Evolutionary conservation across 2,329 filamentous ascomycete species (phyloP).

Genomic region (Rachicladosporium sp.): DNA sequence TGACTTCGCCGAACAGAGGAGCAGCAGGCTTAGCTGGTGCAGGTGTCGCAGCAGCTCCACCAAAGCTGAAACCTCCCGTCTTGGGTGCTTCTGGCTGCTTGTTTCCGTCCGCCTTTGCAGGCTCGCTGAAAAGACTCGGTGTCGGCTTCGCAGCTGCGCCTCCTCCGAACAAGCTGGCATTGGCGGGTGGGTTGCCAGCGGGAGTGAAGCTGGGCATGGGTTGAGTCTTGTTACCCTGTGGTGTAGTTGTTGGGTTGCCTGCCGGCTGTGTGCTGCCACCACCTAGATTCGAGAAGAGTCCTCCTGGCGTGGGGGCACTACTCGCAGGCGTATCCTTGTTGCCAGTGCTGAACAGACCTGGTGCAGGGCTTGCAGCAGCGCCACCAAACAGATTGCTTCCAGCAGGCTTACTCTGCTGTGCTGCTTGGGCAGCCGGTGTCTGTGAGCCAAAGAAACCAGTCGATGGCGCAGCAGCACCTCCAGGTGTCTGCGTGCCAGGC

Average conservation of each 20-base stretch:
- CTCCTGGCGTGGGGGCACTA: slow-evolving; percentile 1
- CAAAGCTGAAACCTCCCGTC: not conserved
- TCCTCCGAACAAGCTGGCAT: slow-evolving; percentile 2
- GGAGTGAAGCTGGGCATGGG: slow-evolving; percentile 15
- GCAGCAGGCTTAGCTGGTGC: not conserved
- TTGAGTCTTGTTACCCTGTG: slow-evolving; percentile 11
- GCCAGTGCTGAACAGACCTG: not conserved
- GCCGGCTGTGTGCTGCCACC: not conserved
- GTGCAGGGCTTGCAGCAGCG: not conserved
- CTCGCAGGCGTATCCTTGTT: slow-evolving; percentile 1
- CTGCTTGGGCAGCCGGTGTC: not conserved
- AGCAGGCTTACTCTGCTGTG: slow-evolving; percentile 3
- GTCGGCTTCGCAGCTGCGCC: slow-evolving; percentile 5
- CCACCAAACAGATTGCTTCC: slow-evolving; percentile 4
- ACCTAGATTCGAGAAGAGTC: slow-evolving; percentile 4
- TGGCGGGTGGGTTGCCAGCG: slow-evolving; percentile 16
- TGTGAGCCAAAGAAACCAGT: slow-evolving; percentile 1
- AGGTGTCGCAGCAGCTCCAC: not conserved
- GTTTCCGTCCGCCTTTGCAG: slow-evolving; percentile 6
- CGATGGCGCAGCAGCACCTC: slow-evolving; percentile 2
- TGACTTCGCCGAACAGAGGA: slow-evolving; percentile 3
- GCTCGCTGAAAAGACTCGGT: slow-evolving; percentile 7
- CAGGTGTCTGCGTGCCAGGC: slow-evolving; percentile 6
- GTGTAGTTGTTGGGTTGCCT: slow-evolving; percentile 10
- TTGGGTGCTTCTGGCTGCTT: slow-evolving; percentile 3